Evolutionary conservation across 768 basidiomycete species (phyloP), one percentile per base, ranked within the genome.

Genomic region (Leccinum broughii): DNA sequence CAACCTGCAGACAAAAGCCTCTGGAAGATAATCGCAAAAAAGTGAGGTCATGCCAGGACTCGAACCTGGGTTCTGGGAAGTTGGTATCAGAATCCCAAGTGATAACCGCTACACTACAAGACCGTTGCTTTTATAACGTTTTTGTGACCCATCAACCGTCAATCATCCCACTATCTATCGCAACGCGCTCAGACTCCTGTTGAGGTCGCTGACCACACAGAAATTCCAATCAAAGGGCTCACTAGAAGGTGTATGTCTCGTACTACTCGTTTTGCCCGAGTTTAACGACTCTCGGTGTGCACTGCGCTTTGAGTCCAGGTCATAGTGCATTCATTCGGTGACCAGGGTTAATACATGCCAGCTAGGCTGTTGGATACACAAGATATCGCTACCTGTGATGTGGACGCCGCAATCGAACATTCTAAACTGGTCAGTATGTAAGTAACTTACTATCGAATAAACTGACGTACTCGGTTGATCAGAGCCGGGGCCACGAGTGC

Each of bases 91-190:
- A 61, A 61, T 61, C 60, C 52, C 56, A 57, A 57, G 60, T 61
- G 60, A 61, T 61, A 61, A 61, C 60, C 60, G 52, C 60, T 61
- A 61, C 60, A 61, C 60, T 61, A 61, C 56, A 61, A 54, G 46
- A 57, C 60, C 60, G 26, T 50, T 13, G 4, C 15, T 8, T 15
- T 15, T 20, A 0, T 44, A 0, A 5, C 9, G 4, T n/a, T 20
- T 44, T 44, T 4, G 41, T 20, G 9, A n/a, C 9, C 9, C 37
- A 39, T 39, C 15, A 41, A 17, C 10, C 10, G 41, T 44, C 17
- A n/a, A 41, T 4, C 4, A 39, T 17, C 37, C 37, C 3, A 30
- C 28, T 30, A 92, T 88, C 9, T 32, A 32, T 32, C 32, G 32
- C 9, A 32, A 32, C 9, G 30, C 30, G 9, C 30, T 32, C 30